Base-by-base conservation (phyloP, 2,329 filamentous ascomycete genomes). In the Aspergillus thermomutatus region DNA sequence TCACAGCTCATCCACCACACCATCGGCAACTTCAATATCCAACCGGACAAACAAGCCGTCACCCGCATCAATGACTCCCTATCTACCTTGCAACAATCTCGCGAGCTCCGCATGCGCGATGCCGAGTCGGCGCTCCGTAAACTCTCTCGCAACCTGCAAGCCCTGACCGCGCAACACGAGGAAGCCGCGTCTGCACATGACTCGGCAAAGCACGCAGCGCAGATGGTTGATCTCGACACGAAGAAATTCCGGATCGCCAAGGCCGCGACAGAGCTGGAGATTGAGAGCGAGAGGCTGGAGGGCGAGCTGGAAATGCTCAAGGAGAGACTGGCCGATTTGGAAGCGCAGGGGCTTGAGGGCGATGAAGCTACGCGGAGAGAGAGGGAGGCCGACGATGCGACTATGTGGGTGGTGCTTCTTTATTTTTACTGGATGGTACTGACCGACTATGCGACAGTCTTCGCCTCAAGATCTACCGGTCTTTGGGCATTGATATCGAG, bases 211-310 rank as follows among this genome's bases (percentile, higher is more conserved):
- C 93, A 97, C 77, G 91, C 92, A 5, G 87, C 86, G 37, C 86
- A 90, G 69, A 96, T 97, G 60, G 83, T 94, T 21, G 84, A 88
- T 43, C 87, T 97, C 59, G 93, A 97, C 75, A 96, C 91, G 1
- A 87, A 92, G 65, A 97, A 97, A 71, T 97, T 97, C 77, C 88
- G 92, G 65, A 88, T 91, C 56, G 93, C 93, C n/a, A 97, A 97
- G 75, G 86, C 90, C 17, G 91, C 90, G 0, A 88, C 85, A 1
- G 93, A 97, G 72, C 80, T 94, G 6, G 92, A 97, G 78, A 92
- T 93, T 69, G 94, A 99, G 77, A 89, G 90, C n/a, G 93, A 97
- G 79, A 83, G 93, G n/a, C 79, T 97, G 48, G 87, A 90, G 55
- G 84, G 86, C 5, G 90, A 95, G 73, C 78, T 91, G 5, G 89